Evolutionary conservation across 2,329 filamentous ascomycete species (phyloP).

Genomic region (Colletotrichum neosansevieriae): DNA sequence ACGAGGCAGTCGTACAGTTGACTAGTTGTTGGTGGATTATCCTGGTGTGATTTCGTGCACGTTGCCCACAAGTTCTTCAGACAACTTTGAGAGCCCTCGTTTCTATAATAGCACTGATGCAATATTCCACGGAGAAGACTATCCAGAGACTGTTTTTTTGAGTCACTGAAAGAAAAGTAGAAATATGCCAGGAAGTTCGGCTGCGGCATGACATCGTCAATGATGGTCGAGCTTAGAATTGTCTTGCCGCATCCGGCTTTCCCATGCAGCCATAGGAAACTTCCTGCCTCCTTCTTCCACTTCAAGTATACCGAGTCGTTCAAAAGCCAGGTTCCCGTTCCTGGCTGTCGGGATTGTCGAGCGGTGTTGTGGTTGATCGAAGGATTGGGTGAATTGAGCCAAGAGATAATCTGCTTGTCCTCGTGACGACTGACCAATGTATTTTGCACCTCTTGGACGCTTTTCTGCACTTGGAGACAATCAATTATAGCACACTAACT

Average conservation of each 20-base stretch:
- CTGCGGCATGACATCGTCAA: neutral
- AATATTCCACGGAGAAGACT: neutral
- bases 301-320: neutral
- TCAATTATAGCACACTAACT: neutral
- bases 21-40: neutral
- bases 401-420: neutral
- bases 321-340: neutral
- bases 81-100: neutral
- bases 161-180: constrained; percentile 4
- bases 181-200: neutral
- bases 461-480: neutral
- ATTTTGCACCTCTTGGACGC: neutral
- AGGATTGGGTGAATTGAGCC: neutral
- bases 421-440: too few species aligned
- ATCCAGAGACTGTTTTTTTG: neutral
- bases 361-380: neutral
- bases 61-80: neutral
- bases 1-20: neutral
- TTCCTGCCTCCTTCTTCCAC: neutral
- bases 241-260: constrained; percentile 2
- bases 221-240: neutral
- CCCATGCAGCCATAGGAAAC: neutral
- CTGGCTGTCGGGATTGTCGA: neutral
- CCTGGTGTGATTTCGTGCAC: neutral
- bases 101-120: neutral